Base-by-base conservation (phyloP, 208 protist species). In the Acanthamoeba royreba region DNA sequence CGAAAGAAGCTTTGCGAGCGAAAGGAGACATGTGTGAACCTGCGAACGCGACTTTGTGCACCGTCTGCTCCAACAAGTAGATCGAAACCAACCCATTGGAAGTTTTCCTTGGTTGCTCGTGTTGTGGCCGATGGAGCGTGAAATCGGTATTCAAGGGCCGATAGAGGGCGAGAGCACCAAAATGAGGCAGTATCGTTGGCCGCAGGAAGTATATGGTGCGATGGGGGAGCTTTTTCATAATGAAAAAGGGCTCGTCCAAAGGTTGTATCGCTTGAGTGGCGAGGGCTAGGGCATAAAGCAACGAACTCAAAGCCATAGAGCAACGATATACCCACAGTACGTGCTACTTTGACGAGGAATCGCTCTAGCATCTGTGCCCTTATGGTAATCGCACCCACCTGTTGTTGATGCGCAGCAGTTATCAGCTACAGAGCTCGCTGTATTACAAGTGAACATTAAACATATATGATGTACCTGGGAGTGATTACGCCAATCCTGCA, bases 291-390 rank as follows among this genome's bases (percentile, higher is more conserved):
- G 46, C 79, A 88, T 15, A 35, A 28, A n/a, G 79, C 79, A 11
- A 88, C 17, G 43, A 88, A 88, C 35, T 88, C 43, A 17, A n/a
- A 17, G 43, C 43, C 79, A 28, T 88, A 88, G 35, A 55, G 35
- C 15, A 88, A 11, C 19, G 17, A 17, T 19, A 88, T 55, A 28
- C 46, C 79, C 28, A 88, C 19, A 63, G 58, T 19, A n/a, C 38
- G 25, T 25, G 28, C 19, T 19, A 88, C 46, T 28, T 88, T 88
- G 31, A 38, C 79, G 11, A 88, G 79, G 46, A 88, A 88, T 28
- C 79, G 79, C 43, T 88, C 79, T n/a, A 88, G 79, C 43, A 88
- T 33, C 35, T 88, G 79, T 55, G 79, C 35, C 11, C 79, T 11
- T 17, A 88, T n/a, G 13, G 79, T 55, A 11, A 88, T 28, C 43